Conservation (phyloP, 176 grass and related monocot genomes). For the Oryza meridionalis region DNA sequence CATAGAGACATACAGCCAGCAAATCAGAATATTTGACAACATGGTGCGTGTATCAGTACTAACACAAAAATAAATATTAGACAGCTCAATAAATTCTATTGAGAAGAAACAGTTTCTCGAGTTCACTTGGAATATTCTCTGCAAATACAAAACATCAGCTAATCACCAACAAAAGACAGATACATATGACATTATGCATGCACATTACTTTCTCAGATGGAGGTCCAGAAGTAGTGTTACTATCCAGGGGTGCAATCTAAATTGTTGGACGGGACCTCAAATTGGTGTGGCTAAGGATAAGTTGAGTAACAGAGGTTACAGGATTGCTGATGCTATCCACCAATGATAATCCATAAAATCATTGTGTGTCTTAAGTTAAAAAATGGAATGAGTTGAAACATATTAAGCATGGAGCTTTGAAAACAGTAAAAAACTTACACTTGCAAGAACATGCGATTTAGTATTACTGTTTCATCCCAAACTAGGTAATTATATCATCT, state of each 20-base stretch:
- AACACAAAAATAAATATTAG: conserved; percentile 2
- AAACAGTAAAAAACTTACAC: background rate
- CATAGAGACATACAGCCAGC: conserved; percentile 8
- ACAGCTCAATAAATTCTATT: background rate
- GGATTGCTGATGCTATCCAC: background rate
- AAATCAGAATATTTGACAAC: conserved; percentile 36
- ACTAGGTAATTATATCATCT: conserved; percentile 26
- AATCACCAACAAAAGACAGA: conserved; percentile 10
- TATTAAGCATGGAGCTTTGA: background rate
- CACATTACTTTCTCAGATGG: background rate
- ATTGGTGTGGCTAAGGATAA: background rate
- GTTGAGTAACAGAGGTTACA: background rate
- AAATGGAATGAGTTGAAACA: conserved; percentile 20
- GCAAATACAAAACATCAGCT: background rate
- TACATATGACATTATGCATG: background rate
- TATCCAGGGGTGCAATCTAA: conserved; percentile 14
- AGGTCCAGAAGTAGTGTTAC: background rate
- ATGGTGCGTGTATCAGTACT: conserved; percentile 8
- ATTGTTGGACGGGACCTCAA: background rate
- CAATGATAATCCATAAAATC: conserved; percentile 16
- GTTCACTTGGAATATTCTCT: conserved; percentile 16
- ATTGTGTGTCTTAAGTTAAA: conserved; percentile 16
- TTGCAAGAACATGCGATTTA: conserved; percentile 6
- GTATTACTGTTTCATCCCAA: conserved; percentile 29
- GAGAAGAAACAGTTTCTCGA: background rate